Percentiles rank a stretch among this genome's conserved stretches.
These are phyloP conservation scores for Flaveria linearis DNA, from an alignment of 129 eudicot species.

Conservation along the genomic window DNA sequence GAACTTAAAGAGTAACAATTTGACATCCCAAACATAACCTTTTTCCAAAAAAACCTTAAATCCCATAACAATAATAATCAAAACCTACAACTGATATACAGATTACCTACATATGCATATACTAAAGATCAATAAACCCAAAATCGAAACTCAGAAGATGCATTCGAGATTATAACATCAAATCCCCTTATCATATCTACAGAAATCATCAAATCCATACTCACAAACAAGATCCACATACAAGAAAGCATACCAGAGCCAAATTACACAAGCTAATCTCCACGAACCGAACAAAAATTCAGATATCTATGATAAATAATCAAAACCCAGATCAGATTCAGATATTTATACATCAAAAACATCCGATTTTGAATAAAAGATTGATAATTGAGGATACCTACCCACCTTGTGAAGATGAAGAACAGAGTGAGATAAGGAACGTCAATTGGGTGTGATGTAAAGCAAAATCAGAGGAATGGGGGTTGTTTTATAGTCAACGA, in stretches of 20 bases:
- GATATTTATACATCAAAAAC: background rate
- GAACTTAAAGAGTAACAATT: too few species aligned
- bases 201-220: slow-evolving; percentile 8
- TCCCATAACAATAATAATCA: background rate
- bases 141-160: slow-evolving; percentile 3
- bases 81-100: background rate
- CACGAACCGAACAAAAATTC: background rate
- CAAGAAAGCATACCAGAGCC: background rate
- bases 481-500: slow-evolving; percentile 22
- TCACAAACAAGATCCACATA: slow-evolving; percentile 6
- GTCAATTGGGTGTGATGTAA: background rate
- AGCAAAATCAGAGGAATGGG: background rate
- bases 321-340: slow-evolving; percentile 4
- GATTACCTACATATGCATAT: slow-evolving; percentile 7
- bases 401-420: slow-evolving; percentile 14
- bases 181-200: slow-evolving; percentile 1
- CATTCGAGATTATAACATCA: background rate
- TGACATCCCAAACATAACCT: background rate
- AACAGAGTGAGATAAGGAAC: slow-evolving; percentile 7
- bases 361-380: background rate
- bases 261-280: background rate
- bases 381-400: background rate
- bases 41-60: background rate
- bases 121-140: slow-evolving; percentile 3
- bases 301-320: background rate